Conservation (phyloP, 140 eudicot genomes). For the Bidens hawaiensis region DNA sequence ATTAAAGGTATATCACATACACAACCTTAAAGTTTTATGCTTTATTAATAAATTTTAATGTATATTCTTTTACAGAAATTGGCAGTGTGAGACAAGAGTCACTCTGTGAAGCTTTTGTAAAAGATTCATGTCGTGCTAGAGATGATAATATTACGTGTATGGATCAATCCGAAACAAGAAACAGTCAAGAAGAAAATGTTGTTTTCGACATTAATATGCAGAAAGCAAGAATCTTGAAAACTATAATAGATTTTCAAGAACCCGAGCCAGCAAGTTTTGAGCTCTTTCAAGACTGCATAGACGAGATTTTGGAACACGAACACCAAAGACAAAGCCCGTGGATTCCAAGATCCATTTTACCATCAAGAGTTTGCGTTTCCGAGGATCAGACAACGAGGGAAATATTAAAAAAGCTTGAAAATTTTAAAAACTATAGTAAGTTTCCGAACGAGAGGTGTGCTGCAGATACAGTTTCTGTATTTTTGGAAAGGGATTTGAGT, state of each 20-base stretch:
- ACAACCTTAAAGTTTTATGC: neutral
- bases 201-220: constrained; percentile 20
- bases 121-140: constrained; percentile 2
- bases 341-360: constrained; percentile 13
- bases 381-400: constrained; percentile 33
- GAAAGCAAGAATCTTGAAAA: constrained; percentile 21
- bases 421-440: constrained; percentile 29
- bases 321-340: constrained; percentile 32
- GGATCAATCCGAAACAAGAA: constrained; percentile 16
- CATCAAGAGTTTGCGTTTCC: constrained; percentile 28
- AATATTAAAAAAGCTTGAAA: constrained; percentile 38
- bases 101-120: constrained; percentile 25
- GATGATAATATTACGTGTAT: constrained; percentile 3
- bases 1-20: constrained; percentile 29
- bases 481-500: constrained; percentile 54
- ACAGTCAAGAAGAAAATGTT: constrained; percentile 20
- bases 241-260: constrained; percentile 19
- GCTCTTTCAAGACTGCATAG: constrained; percentile 51
- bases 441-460: constrained; percentile 14
- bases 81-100: constrained; percentile 13
- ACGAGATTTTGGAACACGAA: constrained; percentile 57
- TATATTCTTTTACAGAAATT: constrained; percentile 31
- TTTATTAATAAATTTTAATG: neutral
- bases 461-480: constrained; percentile 33
- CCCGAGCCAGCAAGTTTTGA: constrained; percentile 16